Evolutionary conservation across 805 yeast genomes (phyloP), one percentile per base, ranked within the genome.

Genomic region (Sporopachydermia quercuum): DNA sequence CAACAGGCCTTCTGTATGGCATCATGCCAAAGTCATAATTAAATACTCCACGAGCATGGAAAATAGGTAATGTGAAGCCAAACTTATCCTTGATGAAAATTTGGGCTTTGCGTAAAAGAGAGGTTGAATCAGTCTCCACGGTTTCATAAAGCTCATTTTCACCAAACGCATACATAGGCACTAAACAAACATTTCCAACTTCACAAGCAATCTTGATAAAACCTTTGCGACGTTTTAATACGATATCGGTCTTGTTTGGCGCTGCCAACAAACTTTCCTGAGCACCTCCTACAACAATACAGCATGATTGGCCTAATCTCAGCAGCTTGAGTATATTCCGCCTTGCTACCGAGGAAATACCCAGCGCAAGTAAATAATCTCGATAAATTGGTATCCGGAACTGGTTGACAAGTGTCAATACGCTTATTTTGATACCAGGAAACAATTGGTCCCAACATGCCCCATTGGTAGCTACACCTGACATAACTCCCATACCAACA

Each of bases 201-300:
- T 78, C 78, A 43, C 91, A 61, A 0, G 97, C 98, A 19, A 91
- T 54, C 49, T 80, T 84, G 18, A 91, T 76, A 58, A 91, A 91
- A 0, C 98, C 98, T 51, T 78, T 81, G 34, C 98, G 68, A 45
- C 74, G 78, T 34, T 76, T 68, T 35, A 91, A 60, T 0, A 91
- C 83, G 37, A 91, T 60, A 42, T 80, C 79, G 47, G 74, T 70
- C 1, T 58, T 53, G 5, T 74, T 73, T 0, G 80, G 76, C 40
- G 65, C 63, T 4, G 83, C 73, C 18, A 83, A 55, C 30, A 91
- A 62, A 1, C 93, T 76, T 52, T 91, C 98, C 43, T 85, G 81
- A 0, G 97, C 97, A 0, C 98, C 98, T 2, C 98, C 98, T 16
- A 91, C 77, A 1, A 91, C 97, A 42, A 91, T 77, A 45, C 89